Percentiles rank a stretch among this genome's conserved stretches.
These are phyloP conservation scores for Pseudogymnoascus sp. DNA, from an alignment of 2,329 filamentous ascomycete genomes.

Conservation along the genomic window DNA sequence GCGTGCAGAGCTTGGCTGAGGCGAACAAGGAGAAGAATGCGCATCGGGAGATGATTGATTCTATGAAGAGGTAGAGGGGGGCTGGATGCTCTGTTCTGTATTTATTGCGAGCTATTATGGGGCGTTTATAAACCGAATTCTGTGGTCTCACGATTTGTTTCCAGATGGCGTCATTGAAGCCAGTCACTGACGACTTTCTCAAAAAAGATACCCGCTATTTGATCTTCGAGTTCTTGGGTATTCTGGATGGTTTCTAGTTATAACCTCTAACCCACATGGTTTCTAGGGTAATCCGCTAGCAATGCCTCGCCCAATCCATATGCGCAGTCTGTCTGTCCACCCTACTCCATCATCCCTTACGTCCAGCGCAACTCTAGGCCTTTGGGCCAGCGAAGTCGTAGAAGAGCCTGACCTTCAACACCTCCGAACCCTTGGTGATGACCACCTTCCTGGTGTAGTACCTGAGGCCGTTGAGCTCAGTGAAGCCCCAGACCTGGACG, in stretches of 20 bases:
- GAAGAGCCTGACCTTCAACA: constrained; percentile 32
- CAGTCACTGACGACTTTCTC: background rate
- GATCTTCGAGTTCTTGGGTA: background rate
- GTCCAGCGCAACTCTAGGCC: background rate
- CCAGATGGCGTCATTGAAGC: background rate
- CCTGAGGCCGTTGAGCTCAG: constrained; percentile 32
- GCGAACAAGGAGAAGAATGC: constrained; percentile 73
- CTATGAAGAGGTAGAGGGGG: constrained; percentile 31
- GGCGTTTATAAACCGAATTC: constrained; percentile 4
- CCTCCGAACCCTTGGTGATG: constrained; percentile 28
- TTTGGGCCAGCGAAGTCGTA: constrained; percentile 27
- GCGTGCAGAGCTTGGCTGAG: constrained; percentile 75
- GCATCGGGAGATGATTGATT: constrained; percentile 78
- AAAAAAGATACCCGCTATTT: background rate
- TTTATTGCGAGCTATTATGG: constrained; percentile 3
- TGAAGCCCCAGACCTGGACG: constrained; percentile 43
- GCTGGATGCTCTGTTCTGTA: background rate
- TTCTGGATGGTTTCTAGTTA: constrained; percentile 1
- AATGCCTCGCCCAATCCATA: background rate
- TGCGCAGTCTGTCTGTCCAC: background rate
- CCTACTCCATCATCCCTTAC: background rate
- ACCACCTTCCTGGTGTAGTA: constrained; percentile 32
- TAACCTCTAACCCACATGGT: background rate
- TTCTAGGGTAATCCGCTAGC: background rate
- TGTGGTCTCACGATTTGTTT: background rate